Percentiles rank a stretch among this genome's conserved stretches.
phyloP scores from a whole-genome alignment of 78 protist genomes.

The Speleostelium caveatum region DNA sequence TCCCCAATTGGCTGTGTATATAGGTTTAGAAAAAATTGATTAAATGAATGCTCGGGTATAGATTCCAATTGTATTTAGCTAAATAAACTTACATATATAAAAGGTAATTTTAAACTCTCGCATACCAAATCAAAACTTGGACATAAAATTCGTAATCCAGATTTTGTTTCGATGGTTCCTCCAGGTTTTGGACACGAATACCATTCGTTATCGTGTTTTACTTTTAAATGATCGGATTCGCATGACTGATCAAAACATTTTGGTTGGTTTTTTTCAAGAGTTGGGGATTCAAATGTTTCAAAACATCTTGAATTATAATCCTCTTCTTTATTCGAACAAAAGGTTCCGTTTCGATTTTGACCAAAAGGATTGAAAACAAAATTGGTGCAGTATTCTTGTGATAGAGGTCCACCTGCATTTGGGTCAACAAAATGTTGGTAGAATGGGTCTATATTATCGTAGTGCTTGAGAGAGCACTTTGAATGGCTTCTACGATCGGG shows the following conservation, averaged over 20 bases:
- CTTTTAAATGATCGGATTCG: neutral
- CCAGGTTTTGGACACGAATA: neutral
- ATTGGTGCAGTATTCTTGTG: constrained; percentile 4
- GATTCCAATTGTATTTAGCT: neutral
- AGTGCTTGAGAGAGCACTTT: neutral
- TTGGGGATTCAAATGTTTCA: neutral
- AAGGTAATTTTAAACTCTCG: constrained; percentile 5
- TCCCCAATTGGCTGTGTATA: too few species aligned
- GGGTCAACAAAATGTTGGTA: constrained; percentile 13
- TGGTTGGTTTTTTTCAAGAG: neutral
- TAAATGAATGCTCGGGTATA: neutral
- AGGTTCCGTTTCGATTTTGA: neutral
- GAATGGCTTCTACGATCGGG: constrained; percentile 2
- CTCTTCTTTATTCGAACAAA: neutral
- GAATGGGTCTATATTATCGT: neutral
- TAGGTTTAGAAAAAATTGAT: neutral
- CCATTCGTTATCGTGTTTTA: neutral
- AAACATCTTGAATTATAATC: constrained; percentile 1
- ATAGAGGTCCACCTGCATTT: neutral
- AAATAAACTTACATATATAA: neutral
- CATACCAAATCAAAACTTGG: constrained; percentile 18
- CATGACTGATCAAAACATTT: neutral
- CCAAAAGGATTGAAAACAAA: neutral
- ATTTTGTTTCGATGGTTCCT: neutral
- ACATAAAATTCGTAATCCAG: neutral